Conservation (phyloP, 768 basidiomycete species). For the Gymnopilus junonius region DNA sequence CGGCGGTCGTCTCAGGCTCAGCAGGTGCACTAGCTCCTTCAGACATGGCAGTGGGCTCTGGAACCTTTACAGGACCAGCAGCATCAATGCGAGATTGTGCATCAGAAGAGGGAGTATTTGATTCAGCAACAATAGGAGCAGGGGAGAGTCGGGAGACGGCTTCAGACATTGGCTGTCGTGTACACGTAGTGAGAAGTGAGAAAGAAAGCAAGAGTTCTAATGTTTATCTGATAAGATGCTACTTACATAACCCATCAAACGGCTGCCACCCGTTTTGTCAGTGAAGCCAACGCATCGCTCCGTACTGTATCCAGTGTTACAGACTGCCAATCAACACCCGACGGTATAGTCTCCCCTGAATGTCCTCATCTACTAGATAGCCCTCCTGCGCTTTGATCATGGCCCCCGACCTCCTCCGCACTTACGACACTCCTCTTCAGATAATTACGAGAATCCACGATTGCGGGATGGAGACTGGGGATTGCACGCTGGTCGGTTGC, state of each 20-base stretch:
- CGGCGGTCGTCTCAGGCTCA: slow-evolving; percentile 14
- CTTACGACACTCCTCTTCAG: slow-evolving; percentile 29
- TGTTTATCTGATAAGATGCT: slow-evolving; percentile 30
- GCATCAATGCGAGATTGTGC: neutral
- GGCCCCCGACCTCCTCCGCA: slow-evolving; percentile 27
- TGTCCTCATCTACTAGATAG: slow-evolving; percentile 25
- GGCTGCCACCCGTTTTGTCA: neutral
- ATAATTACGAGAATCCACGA: slow-evolving; percentile 26
- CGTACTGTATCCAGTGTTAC: neutral
- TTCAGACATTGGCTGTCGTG: neutral
- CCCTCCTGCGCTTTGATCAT: slow-evolving; percentile 20
- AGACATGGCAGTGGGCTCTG: slow-evolving; percentile 20
- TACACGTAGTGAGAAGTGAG: neutral
- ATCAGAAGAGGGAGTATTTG: slow-evolving; percentile 8
- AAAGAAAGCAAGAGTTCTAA: neutral
- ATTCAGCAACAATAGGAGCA: neutral
- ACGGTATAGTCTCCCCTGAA: slow-evolving; percentile 16
- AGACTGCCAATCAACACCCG: neutral
- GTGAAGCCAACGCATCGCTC: neutral
- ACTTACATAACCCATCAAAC: slow-evolving; percentile 18
- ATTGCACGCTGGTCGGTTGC: slow-evolving; percentile 32
- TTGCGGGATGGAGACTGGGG: slow-evolving; percentile 31
- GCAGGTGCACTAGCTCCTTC: slow-evolving; percentile 5
- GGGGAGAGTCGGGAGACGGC: neutral
- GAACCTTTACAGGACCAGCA: slow-evolving; percentile 13